Base-by-base conservation (phyloP, 768 basidiomycete genomes). In the Chalciporus sphaerocephalus region DNA sequence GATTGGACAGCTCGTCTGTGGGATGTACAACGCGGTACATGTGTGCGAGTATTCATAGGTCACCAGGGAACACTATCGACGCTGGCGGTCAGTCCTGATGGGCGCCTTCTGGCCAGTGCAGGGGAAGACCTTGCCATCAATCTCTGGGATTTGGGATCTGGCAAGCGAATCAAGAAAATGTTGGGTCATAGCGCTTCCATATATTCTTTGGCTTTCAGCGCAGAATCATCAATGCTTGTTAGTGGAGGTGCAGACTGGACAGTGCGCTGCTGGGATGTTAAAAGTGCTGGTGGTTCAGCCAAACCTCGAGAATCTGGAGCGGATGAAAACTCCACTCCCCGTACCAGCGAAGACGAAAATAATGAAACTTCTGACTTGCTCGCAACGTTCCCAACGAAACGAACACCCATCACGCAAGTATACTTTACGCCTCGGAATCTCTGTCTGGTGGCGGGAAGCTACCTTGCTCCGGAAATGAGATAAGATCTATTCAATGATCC, bases 221-320 rank as follows among this genome's bases (percentile, higher is more conserved):
- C 85, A 20, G 96, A 97, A 64, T 93, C 92, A 0, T 83, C 84
- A 2, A 66, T 98, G 43, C 79, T 99, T 27, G 85, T 97, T 11
- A 94, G 91, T 47, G 94, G 94, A 6, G 79, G 87, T 20, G 82
- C 92, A 23, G 96, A 99, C 62, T 94, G 91, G 80, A 97, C 96
- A 1, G 93, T 97, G 15, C 77, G 95, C n/a, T 93, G 92, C 46
- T 99, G 96, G 96, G 96, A 99, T 62, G 85, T 96, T 27, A 94
- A 88, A 66, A 68, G 75, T 36, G 66, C 85, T 9, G 92, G 90
- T 10, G 88, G 88, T 1, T 75, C 74, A 20, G 67, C 56, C 18
- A 87, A 84, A 61, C 54, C 74, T 11, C 74, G 74, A 28, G 82
- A 81, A 61, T 83, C 81, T 57, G 82, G 79, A 21, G 54, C 58